Evolutionary conservation across 2,329 filamentous ascomycete species (phyloP), one percentile per base, ranked within the genome.

Genomic region (Parascedosporium putredinis): DNA sequence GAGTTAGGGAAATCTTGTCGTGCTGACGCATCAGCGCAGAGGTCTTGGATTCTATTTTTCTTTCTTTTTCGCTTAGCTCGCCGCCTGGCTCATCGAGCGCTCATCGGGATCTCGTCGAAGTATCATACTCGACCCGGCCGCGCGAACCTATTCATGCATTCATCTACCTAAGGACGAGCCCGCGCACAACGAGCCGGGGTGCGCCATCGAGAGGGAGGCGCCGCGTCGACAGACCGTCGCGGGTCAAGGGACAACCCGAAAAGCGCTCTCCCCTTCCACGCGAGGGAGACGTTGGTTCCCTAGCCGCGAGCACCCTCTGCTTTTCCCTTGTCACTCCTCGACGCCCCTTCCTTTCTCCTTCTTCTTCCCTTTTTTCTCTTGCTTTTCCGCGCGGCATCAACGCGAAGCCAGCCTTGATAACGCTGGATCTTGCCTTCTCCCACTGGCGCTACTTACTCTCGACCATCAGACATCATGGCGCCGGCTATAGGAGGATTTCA

Each of bases 151-250:
- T 47, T 24, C 46, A 48, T 48, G 46, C 46, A 48, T 48, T 18
- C 9, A 14, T 23, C 23, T 48, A 42, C 33, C 46, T 48, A 25
- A 42, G 23, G 7, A 16, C 36, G 34, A 48, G 22, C 36, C 46
- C 33, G 46, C 46, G 46, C 46, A 38, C 46, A 48, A 22, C 33
- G 16, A 34, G 46, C 46, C 31, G 33, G n/a, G 46, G 36, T 42
- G 38, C 33, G 46, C 31, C 33, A 38, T 38, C 22, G 27, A 38
- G 36, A 34, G 46, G 46, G 36, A 40, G 46, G 46, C 46, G 33
- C 22, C 23, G 25, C 33, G 16, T 24, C 23, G 33, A 25, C 20
- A 24, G 10, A 20, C 31, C 38, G 14, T 33, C 33, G 46, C 46
- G 46, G 36, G 18, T 38, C n/a, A n/a, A 14, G 33, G 33, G 46